Evolutionary conservation across 192 early-diverging fungal species (phyloP), one percentile per base, ranked within the genome.

Genomic region (Backusella circina): DNA sequence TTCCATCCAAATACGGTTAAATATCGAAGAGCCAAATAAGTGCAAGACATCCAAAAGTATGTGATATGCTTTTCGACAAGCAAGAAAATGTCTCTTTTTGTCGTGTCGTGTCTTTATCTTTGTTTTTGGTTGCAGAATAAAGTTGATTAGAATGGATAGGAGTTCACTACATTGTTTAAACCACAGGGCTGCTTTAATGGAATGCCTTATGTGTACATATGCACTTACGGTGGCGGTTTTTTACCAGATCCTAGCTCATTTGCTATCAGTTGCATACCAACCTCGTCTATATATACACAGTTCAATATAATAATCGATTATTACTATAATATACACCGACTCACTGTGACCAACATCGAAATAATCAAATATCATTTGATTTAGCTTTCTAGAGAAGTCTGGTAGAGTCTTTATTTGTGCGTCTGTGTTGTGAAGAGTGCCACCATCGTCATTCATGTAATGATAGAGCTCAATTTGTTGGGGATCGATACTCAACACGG

Each of bases 301-400:
- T 10, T 12, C 18, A 38, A 38, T 39, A 38, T 21, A 69, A 70
- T 4, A 3, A 41, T 13, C 33, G 18, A 36, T 16, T 35, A 7
- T 3, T 3, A 33, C 4, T 0, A 21, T 7, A 47, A 47, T 47
- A n/a, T 5, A 47, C 18, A 21, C 18, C 0, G 18, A 47, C 44
- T 28, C 30, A 70, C 69, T 23, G 39, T 70, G 38, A 7, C 39
- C 69, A 26, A 70, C 69, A 8, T 70, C 69, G 9, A 70, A 47
- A 47, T 70, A 70, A 47, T 70, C 69, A 18, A 31, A 41, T 44
- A 70, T 70, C 69, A 70, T 70, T 28, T 44, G 33, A 30, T 70
- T 38, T 38, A 70, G 26, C 28, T 70, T 70, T 61, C 54, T 23
- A 3, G 54, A 61, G 13, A 61, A 61, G 23, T 61, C 54, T 28